These are phyloP conservation scores for Tylopilus plumbeoviolaceoides DNA, from an alignment of 768 basidiomycete genomes.

Conservation along the genomic window DNA sequence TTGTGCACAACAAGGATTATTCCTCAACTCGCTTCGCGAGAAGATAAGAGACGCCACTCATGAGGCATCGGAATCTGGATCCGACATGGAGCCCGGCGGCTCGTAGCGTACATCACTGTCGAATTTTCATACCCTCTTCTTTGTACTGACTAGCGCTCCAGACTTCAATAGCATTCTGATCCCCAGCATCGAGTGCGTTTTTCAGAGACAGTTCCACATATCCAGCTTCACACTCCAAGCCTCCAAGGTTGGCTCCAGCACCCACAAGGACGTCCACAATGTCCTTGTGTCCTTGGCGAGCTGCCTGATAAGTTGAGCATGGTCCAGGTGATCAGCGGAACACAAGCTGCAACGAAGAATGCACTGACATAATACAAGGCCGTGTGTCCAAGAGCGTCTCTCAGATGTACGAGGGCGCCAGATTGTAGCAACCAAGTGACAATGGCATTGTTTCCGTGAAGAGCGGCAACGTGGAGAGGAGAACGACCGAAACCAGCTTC, in stretches of 20 bases:
- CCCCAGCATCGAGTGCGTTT: slow-evolving; percentile 36
- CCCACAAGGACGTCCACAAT: slow-evolving; percentile 62
- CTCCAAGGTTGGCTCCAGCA: slow-evolving; percentile 72
- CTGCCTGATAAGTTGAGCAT: slow-evolving; percentile 46
- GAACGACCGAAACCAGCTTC: slow-evolving; percentile 70
- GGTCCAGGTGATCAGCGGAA: background rate
- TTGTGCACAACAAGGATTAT: slow-evolving; percentile 60
- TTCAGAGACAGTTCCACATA: slow-evolving; percentile 48
- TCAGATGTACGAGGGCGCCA: slow-evolving; percentile 78
- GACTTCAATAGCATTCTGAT: slow-evolving; percentile 42
- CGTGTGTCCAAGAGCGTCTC: slow-evolving; percentile 79
- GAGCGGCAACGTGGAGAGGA: slow-evolving; percentile 74
- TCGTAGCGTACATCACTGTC: slow-evolving; percentile 2
- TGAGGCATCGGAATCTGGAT: slow-evolving; percentile 21
- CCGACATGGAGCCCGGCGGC: slow-evolving; percentile 23
- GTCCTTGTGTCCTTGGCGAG: slow-evolving; percentile 60
- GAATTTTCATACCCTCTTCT: slow-evolving; percentile 10
- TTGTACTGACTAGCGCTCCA: slow-evolving; percentile 38
- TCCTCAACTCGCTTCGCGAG: slow-evolving; percentile 59
- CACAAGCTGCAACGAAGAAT: background rate
- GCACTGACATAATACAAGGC: slow-evolving; percentile 72
- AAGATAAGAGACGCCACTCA: slow-evolving; percentile 39
- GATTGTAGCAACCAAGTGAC: slow-evolving; percentile 53
- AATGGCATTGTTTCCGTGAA: slow-evolving; percentile 53
- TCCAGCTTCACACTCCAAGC: slow-evolving; percentile 56